phyloP scores from a whole-genome alignment of 2,329 filamentous ascomycete species.

The Xylariaceae sp. region DNA sequence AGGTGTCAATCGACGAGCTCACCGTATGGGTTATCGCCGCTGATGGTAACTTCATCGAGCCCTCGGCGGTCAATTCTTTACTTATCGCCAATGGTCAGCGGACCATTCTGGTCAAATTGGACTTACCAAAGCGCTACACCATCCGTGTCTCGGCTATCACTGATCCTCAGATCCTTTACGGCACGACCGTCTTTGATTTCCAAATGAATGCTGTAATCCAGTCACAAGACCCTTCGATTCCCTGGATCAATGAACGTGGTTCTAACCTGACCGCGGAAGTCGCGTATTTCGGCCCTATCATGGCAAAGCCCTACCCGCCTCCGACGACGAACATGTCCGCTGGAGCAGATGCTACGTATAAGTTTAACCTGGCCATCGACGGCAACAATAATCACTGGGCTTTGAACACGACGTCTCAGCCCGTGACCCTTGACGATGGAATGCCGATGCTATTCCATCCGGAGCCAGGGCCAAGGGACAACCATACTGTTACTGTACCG shows the following conservation, averaged over 20 bases:
- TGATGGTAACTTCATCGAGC: slow-evolving; percentile 51
- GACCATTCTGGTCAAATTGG: slow-evolving; percentile 44
- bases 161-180: slow-evolving; percentile 51
- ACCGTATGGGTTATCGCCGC: slow-evolving; percentile 50
- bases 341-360: slow-evolving; percentile 43
- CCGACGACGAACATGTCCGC: slow-evolving; percentile 35
- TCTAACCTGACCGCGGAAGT: slow-evolving; percentile 34
- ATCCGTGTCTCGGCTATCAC: slow-evolving; percentile 43
- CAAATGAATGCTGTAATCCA: slow-evolving; percentile 20
- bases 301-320: slow-evolving; percentile 37
- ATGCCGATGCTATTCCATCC: slow-evolving; percentile 45
- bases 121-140: slow-evolving; percentile 45
- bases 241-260: slow-evolving; percentile 49
- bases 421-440: slow-evolving; percentile 30
- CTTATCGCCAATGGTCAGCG: slow-evolving; percentile 47
- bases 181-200: slow-evolving; percentile 44
- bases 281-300: slow-evolving; percentile 44
- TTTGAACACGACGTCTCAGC: slow-evolving; percentile 42
- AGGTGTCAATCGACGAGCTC: slow-evolving; percentile 49
- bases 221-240: slow-evolving; percentile 22
- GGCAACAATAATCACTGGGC: slow-evolving; percentile 50
- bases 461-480: too few relatives aligned
- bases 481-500: too few relatives aligned
- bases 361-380: slow-evolving; percentile 31
- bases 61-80: slow-evolving; percentile 44